Percentiles rank a stretch among this genome's conserved stretches.
phyloP scores from a whole-genome alignment of 805 yeast genomes.

The Osmozyma mogii region DNA sequence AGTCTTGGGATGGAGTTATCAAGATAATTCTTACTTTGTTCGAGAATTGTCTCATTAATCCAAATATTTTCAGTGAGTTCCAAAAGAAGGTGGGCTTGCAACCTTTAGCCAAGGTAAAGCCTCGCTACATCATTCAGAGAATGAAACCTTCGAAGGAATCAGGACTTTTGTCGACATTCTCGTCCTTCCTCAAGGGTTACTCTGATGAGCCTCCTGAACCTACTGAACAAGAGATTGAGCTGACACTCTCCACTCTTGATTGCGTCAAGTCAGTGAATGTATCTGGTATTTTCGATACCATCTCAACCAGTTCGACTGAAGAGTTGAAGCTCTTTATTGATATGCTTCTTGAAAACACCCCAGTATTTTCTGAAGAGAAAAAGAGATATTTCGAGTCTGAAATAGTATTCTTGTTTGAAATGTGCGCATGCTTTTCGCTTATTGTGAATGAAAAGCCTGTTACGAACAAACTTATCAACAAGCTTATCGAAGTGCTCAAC shows the following conservation, averaged over 20 bases:
- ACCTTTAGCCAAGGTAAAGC: constrained; percentile 51
- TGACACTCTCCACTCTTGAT: constrained; percentile 74
- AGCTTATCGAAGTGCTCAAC: constrained; percentile 9
- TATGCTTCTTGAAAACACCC: constrained; percentile 21
- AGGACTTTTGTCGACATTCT: constrained; percentile 83
- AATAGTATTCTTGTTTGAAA: constrained; percentile 41
- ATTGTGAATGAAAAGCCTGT: constrained; percentile 19
- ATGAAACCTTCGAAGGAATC: constrained; percentile 59
- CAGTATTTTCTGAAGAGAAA: constrained; percentile 18
- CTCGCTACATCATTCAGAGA: constrained; percentile 59
- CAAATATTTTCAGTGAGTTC: constrained; percentile 53
- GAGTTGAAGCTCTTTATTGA: constrained; percentile 32
- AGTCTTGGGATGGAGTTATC: constrained; percentile 55
- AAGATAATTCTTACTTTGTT: constrained; percentile 56
- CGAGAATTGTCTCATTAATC: constrained; percentile 64
- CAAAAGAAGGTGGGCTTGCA: constrained; percentile 49
- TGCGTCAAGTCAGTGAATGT: constrained; percentile 70
- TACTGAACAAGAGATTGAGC: constrained; percentile 83
- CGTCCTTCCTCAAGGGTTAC: constrained; percentile 83
- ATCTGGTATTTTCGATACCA: constrained; percentile 44
- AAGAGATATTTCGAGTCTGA: constrained; percentile 40
- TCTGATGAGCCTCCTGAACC: constrained; percentile 88
- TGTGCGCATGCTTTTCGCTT: constrained; percentile 28
- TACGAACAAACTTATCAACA: constrained; percentile 10
- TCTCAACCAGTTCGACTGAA: constrained; percentile 28